phyloP scores from a whole-genome alignment of 345 rosid species.

The Eutrema yunnanense region DNA sequence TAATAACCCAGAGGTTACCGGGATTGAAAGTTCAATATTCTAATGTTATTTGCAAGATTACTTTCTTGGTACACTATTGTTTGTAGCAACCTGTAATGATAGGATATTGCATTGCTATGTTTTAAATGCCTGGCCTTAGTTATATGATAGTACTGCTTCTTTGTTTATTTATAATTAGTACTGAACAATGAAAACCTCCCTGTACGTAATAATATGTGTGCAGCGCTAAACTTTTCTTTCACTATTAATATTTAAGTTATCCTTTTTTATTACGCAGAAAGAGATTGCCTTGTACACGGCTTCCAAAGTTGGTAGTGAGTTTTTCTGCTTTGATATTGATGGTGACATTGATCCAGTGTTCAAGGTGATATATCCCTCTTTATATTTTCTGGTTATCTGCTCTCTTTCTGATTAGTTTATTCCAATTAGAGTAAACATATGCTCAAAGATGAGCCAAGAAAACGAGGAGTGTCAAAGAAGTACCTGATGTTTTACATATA shows the following conservation, averaged over 20 bases:
- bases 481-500: neutral
- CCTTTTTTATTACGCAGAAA: conserved; percentile 55
- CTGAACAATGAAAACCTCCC: neutral
- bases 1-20: neutral
- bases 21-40: neutral
- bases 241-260: neutral
- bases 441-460: neutral
- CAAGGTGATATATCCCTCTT: conserved; percentile 52
- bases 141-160: conserved; percentile 2
- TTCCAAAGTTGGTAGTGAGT: conserved; percentile 69
- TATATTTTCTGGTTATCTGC: neutral
- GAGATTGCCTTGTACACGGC: conserved; percentile 95
- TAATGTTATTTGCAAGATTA: conserved; percentile 4
- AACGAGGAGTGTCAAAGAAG: neutral
- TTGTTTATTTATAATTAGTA: neutral
- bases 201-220: neutral
- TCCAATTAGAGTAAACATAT: neutral
- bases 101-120: neutral
- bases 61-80: neutral
- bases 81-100: neutral
- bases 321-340: conserved; percentile 87
- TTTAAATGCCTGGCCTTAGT: neutral
- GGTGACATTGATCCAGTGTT: conserved; percentile 90
- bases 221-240: neutral
- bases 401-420: neutral